A percentile compares a stretch with the other conserved stretches of the same genome.
Evolutionary conservation across 371 early-diverging fungal genomes (phyloP).

Genomic region (Mucor irregularis): DNA sequence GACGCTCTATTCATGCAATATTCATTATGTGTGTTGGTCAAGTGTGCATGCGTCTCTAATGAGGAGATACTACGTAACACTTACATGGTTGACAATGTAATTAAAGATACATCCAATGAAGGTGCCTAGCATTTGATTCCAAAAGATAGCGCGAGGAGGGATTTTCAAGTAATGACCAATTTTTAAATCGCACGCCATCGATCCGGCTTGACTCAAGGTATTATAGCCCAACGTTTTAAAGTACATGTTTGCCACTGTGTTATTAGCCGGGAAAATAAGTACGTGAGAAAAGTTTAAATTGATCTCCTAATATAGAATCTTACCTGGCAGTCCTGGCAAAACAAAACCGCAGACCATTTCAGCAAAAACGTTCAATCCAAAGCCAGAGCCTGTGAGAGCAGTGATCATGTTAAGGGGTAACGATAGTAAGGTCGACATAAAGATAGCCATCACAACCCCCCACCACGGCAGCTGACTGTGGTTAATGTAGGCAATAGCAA

Average conservation of each 20-base stretch:
- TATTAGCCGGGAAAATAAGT: too few species aligned
- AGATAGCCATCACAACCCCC: constrained; percentile 70
- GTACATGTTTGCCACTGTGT: constrained; percentile 62
- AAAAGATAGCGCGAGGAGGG: constrained; percentile 64
- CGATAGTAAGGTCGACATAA: constrained; percentile 41
- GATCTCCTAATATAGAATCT: neutral
- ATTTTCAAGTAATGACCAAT: constrained; percentile 79
- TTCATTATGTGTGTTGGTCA: too few species aligned
- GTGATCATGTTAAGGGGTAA: constrained; percentile 39
- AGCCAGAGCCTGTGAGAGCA: constrained; percentile 40
- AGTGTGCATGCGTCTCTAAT: too few species aligned
- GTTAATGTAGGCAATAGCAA: constrained; percentile 60
- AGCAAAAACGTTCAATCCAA: constrained; percentile 63
- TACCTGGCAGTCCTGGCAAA: constrained; percentile 41
- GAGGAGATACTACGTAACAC: neutral
- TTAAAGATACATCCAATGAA: constrained; percentile 58
- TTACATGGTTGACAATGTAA: constrained; percentile 47
- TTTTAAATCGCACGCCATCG: constrained; percentile 63
- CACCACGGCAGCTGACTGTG: constrained; percentile 65
- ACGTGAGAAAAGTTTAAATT: neutral
- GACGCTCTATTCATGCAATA: constrained; percentile 25
- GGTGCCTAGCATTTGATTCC: constrained; percentile 64
- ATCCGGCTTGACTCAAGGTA: constrained; percentile 55
- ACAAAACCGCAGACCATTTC: constrained; percentile 60
- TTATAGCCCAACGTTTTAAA: constrained; percentile 57